Conservation (phyloP, 2,329 filamentous ascomycete genomes). For the Didymellaceae sp. region DNA sequence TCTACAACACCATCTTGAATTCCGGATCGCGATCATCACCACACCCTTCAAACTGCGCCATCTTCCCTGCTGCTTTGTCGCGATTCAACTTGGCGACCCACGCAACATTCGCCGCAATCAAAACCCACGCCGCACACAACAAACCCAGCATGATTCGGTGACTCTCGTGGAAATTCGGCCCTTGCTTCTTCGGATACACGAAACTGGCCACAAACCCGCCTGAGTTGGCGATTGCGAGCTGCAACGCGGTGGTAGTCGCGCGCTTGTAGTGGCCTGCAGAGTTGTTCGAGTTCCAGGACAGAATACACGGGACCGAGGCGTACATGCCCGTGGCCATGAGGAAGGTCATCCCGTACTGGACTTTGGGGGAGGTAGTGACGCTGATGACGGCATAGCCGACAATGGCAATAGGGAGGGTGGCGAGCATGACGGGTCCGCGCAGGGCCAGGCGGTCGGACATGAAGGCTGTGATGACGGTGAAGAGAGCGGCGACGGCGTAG, state of each 20-base stretch:
- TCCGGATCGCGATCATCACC: constrained; percentile 69
- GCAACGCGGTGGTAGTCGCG: constrained; percentile 69
- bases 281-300: constrained; percentile 73
- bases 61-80: constrained; percentile 67
- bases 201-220: constrained; percentile 72
- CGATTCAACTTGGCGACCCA: constrained; percentile 69
- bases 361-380: constrained; percentile 58
- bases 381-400: constrained; percentile 70
- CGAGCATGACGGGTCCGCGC: constrained; percentile 68
- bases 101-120: constrained; percentile 67
- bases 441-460: constrained; percentile 66
- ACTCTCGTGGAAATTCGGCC: constrained; percentile 65
- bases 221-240: constrained; percentile 70
- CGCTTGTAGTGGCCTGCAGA: constrained; percentile 73
- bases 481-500: constrained; percentile 65
- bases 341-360: constrained; percentile 71
- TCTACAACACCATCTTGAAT: constrained; percentile 66
- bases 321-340: constrained; percentile 72
- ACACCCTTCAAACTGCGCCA: constrained; percentile 62
- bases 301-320: constrained; percentile 65
- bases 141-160: constrained; percentile 68
- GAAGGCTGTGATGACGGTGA: constrained; percentile 61
- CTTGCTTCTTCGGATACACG: constrained; percentile 64
- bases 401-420: constrained; percentile 68
- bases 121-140: constrained; percentile 67